A percentile compares a stretch with the other conserved stretches of the same genome.
Conservation (phyloP, 2,329 filamentous ascomycete genomes). For the Pyrenochaeta sp. region DNA sequence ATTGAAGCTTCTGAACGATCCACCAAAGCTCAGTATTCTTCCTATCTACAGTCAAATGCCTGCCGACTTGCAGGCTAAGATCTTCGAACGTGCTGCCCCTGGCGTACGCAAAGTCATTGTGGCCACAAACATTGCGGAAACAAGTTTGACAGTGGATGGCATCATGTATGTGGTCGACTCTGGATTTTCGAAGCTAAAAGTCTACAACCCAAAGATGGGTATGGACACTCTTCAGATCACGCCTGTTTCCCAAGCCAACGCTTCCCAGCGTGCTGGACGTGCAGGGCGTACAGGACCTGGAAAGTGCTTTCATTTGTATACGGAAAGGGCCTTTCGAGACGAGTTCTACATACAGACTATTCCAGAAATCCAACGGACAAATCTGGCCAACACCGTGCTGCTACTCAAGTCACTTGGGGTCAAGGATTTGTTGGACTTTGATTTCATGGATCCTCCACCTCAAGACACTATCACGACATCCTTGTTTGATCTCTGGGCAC, state of each 20-base stretch:
- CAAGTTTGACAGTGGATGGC: conserved; percentile 95
- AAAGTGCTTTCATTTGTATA: conserved; percentile 93
- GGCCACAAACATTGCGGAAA: conserved; percentile 98
- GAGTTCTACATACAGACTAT: conserved; percentile 97
- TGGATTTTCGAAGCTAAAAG: conserved; percentile 96
- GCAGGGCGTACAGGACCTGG: conserved; percentile 94
- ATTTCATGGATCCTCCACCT: conserved; percentile 98
- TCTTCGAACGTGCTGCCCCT: conserved; percentile 89
- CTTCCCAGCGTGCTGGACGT: conserved; percentile 89
- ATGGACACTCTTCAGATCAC: conserved; percentile 99
- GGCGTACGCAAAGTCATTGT: conserved; percentile 97
- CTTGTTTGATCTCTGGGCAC: conserved; percentile 95
- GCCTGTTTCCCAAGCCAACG: conserved; percentile 95
- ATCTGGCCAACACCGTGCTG: conserved; percentile 92
- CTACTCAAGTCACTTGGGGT: conserved; percentile 94
- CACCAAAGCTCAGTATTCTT: conserved; percentile 90
- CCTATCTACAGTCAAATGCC: conserved; percentile 99
- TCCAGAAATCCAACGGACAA: conserved; percentile 96
- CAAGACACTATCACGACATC: conserved; percentile 98
- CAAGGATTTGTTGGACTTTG: conserved; percentile 92
- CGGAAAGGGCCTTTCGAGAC: conserved; percentile 92
- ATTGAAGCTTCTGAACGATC: conserved; percentile 87
- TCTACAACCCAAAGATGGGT: conserved; percentile 98
- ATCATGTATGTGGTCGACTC: conserved; percentile 99
- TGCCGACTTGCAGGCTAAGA: conserved; percentile 95